These are phyloP conservation scores for Boletus eberwhitei DNA, from an alignment of 768 basidiomycete species.

Conservation along the genomic window DNA sequence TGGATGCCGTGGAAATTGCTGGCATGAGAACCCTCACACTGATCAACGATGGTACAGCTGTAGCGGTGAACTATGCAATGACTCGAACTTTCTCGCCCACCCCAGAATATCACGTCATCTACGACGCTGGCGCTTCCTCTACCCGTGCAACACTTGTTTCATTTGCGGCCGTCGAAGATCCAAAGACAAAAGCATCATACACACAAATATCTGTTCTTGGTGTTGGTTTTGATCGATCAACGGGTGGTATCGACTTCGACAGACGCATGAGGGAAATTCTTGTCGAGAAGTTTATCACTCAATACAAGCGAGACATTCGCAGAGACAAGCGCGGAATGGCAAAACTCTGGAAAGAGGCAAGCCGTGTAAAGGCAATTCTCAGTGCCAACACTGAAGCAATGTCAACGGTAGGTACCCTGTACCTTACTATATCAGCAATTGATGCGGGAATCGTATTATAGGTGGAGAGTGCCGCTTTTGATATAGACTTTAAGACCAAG, in stretches of 20 bases:
- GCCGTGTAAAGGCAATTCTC: slow-evolving; percentile 84
- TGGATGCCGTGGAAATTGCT: slow-evolving; percentile 89
- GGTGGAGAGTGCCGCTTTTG: slow-evolving; percentile 87
- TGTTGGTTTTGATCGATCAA: slow-evolving; percentile 72
- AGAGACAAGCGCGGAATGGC: slow-evolving; percentile 83
- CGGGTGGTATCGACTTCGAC: slow-evolving; percentile 85
- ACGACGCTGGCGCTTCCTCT: slow-evolving; percentile 87
- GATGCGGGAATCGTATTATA: slow-evolving; percentile 25
- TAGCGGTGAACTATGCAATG: slow-evolving; percentile 99
- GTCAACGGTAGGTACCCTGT: slow-evolving; percentile 53
- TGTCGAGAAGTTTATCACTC: slow-evolving; percentile 67
- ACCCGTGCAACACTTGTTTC: slow-evolving; percentile 75
- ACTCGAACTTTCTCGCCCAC: slow-evolving; percentile 73
- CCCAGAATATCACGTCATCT: slow-evolving; percentile 86
- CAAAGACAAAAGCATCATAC: slow-evolving; percentile 47
- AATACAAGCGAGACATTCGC: slow-evolving; percentile 64
- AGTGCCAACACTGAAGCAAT: slow-evolving; percentile 87
- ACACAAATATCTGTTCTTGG: slow-evolving; percentile 79
- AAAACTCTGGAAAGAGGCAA: slow-evolving; percentile 92
- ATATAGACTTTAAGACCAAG: slow-evolving; percentile 85
- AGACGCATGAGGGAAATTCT: slow-evolving; percentile 79
- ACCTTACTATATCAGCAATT: neutral
- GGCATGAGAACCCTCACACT: slow-evolving; percentile 81
- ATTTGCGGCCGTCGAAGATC: slow-evolving; percentile 49
- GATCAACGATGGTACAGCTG: slow-evolving; percentile 89